Evolutionary conservation across 148 eudicot species (phyloP).

Genomic region (Fagopyrum tataricum): DNA sequence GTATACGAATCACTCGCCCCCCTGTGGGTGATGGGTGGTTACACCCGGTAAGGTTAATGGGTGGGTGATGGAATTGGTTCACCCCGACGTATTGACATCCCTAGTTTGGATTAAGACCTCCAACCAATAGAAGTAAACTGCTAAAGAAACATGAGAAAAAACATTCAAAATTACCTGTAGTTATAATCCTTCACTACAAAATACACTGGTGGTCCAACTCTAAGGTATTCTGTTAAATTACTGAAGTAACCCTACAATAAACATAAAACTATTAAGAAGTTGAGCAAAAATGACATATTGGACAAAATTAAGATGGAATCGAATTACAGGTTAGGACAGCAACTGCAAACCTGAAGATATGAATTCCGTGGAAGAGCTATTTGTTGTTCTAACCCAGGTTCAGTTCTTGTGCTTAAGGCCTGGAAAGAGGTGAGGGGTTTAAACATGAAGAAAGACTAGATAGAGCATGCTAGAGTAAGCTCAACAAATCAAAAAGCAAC

Average conservation of each 20-base stretch:
- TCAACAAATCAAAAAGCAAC: conserved; percentile 16
- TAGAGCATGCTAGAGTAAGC: not conserved
- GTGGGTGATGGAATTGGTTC: no score
- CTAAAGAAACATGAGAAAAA: not conserved
- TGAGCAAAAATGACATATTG: conserved; percentile 3
- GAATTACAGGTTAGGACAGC: not conserved
- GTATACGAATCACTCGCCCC: no score
- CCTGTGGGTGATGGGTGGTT: no score
- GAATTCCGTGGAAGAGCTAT: conserved; percentile 68
- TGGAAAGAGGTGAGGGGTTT: conserved; percentile 17
- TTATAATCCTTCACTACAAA: conserved; percentile 64
- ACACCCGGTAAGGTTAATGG: no score
- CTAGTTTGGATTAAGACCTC: not conserved
- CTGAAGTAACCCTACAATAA: conserved; percentile 54
- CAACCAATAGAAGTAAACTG: not conserved
- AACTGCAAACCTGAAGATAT: conserved; percentile 50
- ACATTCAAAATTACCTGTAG: conserved; percentile 40
- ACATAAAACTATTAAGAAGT: conserved; percentile 4
- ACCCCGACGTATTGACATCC: no score
- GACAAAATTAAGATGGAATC: not conserved
- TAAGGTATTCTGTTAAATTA: conserved; percentile 47
- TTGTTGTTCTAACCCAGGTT: conserved; percentile 59
- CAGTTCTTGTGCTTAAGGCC: conserved; percentile 52
- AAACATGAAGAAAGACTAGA: not conserved
- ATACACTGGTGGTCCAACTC: conserved; percentile 69